A percentile compares a stretch with the other conserved stretches of the same genome.
These are phyloP conservation scores for Musa schizocarpa DNA, from an alignment of 176 grass and related monocot species.

Conservation along the genomic window DNA sequence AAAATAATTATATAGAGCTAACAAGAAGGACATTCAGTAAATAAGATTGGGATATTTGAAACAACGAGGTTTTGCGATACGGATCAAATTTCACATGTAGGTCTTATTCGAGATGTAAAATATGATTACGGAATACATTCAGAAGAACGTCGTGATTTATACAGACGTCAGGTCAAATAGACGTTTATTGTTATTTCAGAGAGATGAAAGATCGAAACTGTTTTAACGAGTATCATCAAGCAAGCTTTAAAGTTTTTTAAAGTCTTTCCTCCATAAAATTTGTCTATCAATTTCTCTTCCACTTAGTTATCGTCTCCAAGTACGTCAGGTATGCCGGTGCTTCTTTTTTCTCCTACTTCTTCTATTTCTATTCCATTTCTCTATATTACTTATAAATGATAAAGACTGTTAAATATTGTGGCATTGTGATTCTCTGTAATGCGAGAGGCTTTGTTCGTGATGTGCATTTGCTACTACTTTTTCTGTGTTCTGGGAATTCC, in stretches of 20 bases:
- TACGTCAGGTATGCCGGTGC: neutral
- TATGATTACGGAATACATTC: neutral
- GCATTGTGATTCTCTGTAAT: neutral
- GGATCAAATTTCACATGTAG: neutral
- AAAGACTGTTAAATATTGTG: neutral
- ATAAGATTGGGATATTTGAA: neutral
- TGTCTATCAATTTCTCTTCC: too few species aligned
- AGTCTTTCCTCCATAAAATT: too few species aligned
- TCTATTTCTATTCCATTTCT: neutral
- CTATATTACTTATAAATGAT: neutral
- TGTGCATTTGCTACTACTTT: neutral
- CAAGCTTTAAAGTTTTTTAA: too few species aligned
- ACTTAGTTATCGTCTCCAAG: too few species aligned
- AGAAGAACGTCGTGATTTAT: neutral
- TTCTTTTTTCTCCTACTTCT: neutral
- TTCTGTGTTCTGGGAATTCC: too few species aligned
- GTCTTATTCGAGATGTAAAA: neutral
- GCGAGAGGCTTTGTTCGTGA: neutral
- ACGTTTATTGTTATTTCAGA: neutral
- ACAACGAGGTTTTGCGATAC: neutral
- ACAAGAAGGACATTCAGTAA: neutral
- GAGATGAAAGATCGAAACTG: neutral
- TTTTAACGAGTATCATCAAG: too few species aligned
- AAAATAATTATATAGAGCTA: neutral
- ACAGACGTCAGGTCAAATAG: neutral